A percentile compares a stretch with the other conserved stretches of the same genome.
phyloP scores from a whole-genome alignment of 345 rosid genomes.

The Salix udensis region DNA sequence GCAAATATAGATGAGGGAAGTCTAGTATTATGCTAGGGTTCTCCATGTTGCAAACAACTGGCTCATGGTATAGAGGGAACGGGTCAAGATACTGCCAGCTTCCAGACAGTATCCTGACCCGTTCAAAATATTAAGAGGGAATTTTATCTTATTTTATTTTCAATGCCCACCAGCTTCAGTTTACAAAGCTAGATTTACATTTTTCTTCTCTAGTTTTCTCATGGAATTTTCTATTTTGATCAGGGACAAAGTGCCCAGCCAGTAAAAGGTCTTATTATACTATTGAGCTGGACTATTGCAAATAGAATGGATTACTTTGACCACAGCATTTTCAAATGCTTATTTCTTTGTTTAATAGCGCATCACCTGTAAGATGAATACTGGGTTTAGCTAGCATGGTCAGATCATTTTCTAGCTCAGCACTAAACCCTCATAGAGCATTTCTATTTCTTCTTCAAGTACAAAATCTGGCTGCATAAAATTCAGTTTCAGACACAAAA shows the following conservation, averaged over 20 bases:
- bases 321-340: not conserved
- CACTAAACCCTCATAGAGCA: not conserved
- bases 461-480: not conserved
- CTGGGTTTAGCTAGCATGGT: not conserved
- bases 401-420: not conserved
- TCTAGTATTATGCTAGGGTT: not conserved
- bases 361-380: not conserved
- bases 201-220: not conserved
- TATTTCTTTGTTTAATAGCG: not conserved
- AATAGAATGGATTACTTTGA: not conserved
- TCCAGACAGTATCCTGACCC: not conserved
- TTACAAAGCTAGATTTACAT: not conserved
- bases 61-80: not conserved
- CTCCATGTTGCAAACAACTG: not conserved
- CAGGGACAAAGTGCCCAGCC: not conserved
- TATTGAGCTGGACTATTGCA: not conserved
- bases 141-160: not conserved
- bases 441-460: not conserved
- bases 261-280: not conserved
- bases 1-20: not conserved
- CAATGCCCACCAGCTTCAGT: not conserved
- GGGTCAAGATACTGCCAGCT: not conserved
- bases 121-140: not conserved
- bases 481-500: not conserved
- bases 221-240: not conserved